These are phyloP conservation scores for Asterella californica DNA, from an alignment of 225 moss, liverwort and hornwort species.

Conservation along the genomic window DNA sequence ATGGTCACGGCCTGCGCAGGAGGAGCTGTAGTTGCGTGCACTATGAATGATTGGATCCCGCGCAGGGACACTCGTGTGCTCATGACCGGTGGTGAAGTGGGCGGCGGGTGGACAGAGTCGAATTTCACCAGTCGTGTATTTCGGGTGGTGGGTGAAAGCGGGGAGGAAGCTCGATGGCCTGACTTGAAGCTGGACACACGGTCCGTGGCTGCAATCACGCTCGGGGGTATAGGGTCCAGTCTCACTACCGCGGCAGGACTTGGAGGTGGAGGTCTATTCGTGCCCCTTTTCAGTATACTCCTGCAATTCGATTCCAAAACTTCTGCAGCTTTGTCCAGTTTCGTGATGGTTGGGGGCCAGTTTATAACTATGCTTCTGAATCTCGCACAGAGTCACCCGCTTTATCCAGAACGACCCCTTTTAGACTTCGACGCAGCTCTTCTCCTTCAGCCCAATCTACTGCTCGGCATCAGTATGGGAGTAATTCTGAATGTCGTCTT, in stretches of 20 bases:
- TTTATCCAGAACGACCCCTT: conserved; percentile 23
- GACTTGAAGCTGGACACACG: conserved; percentile 20
- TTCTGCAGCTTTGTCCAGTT: conserved; percentile 31
- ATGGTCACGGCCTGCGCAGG: neutral
- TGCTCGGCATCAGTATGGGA: conserved; percentile 41
- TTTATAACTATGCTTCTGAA: conserved; percentile 20
- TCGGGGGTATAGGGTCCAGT: conserved; percentile 17
- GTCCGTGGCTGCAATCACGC: conserved; percentile 11
- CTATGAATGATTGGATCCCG: neutral
- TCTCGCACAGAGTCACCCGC: conserved; percentile 23
- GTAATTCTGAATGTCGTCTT: conserved; percentile 35
- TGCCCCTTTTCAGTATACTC: conserved; percentile 33
- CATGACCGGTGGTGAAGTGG: neutral
- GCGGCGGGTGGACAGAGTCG: neutral
- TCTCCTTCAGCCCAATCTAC: conserved; percentile 39
- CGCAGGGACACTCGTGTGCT: neutral
- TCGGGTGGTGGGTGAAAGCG: conserved; percentile 10
- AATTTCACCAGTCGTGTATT: neutral
- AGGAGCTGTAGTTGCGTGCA: neutral
- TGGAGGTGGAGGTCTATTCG: conserved; percentile 38
- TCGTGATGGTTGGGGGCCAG: conserved; percentile 35
- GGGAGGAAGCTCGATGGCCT: conserved; percentile 30
- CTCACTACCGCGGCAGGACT: conserved; percentile 31
- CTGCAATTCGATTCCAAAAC: conserved; percentile 38
- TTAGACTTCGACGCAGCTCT: conserved; percentile 39